Evolutionary conservation across 441 rosid species (phyloP).

Genomic region (Hura crepitans): DNA sequence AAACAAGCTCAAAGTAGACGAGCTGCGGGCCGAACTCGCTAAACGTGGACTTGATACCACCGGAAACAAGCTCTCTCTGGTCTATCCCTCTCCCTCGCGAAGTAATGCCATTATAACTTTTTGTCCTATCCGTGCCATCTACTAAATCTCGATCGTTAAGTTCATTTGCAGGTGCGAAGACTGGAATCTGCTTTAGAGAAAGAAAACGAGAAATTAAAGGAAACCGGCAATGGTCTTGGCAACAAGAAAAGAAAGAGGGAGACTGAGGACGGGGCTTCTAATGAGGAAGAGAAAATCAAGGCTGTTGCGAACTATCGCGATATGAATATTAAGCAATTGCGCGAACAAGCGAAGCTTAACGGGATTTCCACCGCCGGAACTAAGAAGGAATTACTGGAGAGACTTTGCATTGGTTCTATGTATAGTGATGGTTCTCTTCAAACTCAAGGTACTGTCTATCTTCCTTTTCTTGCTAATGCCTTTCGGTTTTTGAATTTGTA

Average conservation of each 20-base stretch:
- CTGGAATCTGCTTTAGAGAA: constrained; percentile 48
- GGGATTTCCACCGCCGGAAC: constrained; percentile 51
- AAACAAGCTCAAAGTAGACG: constrained; percentile 49
- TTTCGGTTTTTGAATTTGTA: not conserved
- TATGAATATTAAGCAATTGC: constrained; percentile 58
- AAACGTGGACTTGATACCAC: constrained; percentile 53
- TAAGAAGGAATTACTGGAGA: constrained; percentile 52
- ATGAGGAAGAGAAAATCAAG: constrained; percentile 35
- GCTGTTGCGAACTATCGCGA: constrained; percentile 43
- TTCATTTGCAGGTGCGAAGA: constrained; percentile 43
- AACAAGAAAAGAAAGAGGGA: constrained; percentile 43
- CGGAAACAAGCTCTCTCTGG: constrained; percentile 55
- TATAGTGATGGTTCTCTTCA: constrained; percentile 19
- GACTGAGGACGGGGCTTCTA: constrained; percentile 24
- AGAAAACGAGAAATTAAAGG: constrained; percentile 29
- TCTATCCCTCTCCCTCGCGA: constrained; percentile 14
- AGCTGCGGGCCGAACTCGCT: constrained; percentile 56
- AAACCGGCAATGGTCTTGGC: constrained; percentile 9
- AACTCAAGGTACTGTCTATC: constrained; percentile 25
- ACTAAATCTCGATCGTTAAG: not conserved
- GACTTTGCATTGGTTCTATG: constrained; percentile 38
- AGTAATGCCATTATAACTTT: not conserved
- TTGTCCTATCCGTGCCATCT: not conserved
- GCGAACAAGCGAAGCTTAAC: constrained; percentile 51
- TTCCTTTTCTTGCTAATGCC: not conserved